Percentiles rank a stretch among this genome's conserved stretches.
phyloP scores from a whole-genome alignment of 225 moss, liverwort and hornwort genomes.

The Pseudisothecium myosuroides region DNA sequence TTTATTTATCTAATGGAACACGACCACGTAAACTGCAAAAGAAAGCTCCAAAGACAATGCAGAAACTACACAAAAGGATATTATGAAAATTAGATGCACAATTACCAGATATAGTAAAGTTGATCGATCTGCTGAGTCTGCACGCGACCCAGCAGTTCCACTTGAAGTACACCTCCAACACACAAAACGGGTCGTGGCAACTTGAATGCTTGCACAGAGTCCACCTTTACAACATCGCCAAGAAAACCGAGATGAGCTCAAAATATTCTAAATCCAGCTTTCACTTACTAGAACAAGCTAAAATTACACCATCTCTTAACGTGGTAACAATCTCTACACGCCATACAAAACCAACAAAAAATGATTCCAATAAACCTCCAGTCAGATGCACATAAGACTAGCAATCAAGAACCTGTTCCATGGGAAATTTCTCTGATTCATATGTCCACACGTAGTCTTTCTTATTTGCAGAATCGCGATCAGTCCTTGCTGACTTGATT shows the following conservation, averaged over 20 bases:
- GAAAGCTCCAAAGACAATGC: not conserved
- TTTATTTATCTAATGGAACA: not conserved
- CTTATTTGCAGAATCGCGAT: not conserved
- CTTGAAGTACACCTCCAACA: constrained; percentile 68
- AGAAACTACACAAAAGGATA: not conserved
- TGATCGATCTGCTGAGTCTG: constrained; percentile 69
- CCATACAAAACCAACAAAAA: not conserved
- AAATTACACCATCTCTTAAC: not conserved
- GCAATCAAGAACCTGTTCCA: constrained; percentile 56
- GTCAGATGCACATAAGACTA: not conserved
- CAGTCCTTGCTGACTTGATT: constrained; percentile 15
- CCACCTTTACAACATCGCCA: constrained; percentile 30
- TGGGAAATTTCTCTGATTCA: constrained; percentile 54
- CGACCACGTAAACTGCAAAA: not conserved
- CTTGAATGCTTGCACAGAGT: constrained; percentile 61
- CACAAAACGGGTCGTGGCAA: constrained; percentile 64
- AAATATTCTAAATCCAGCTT: not conserved
- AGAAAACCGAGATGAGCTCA: constrained; percentile 1
- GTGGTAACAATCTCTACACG: not conserved
- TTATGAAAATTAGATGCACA: not conserved
- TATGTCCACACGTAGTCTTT: constrained; percentile 59
- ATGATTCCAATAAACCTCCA: not conserved
- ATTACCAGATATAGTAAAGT: constrained; percentile 75
- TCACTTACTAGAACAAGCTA: not conserved
- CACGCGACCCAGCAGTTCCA: constrained; percentile 65